These are phyloP conservation scores for Penicillium simplicissimum DNA, from an alignment of 495 filamentous ascomycete genomes.

Conservation along the genomic window DNA sequence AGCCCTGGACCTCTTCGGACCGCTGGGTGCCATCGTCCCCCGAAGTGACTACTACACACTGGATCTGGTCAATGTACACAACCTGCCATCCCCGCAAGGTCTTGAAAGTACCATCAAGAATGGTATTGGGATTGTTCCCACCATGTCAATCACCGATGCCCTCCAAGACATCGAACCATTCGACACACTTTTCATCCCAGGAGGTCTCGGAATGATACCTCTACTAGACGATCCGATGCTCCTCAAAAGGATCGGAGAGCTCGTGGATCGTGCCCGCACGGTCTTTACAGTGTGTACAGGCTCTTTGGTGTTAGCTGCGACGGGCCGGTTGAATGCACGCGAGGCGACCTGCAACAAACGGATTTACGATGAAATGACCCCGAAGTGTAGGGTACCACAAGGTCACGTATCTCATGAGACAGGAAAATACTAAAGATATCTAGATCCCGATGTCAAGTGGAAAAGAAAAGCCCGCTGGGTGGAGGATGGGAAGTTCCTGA, in stretches of 20 bases:
- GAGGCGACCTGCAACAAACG: slow-evolving; percentile 1
- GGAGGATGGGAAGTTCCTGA: neutral
- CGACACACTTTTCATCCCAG: neutral
- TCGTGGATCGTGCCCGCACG: neutral
- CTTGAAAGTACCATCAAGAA: slow-evolving; percentile 1
- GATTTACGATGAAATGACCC: neutral
- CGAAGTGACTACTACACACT: slow-evolving; percentile 7
- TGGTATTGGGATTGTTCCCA: neutral
- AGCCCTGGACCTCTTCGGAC: slow-evolving; percentile 6
- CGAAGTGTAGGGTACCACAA: neutral
- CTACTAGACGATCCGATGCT: neutral
- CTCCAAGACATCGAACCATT: neutral
- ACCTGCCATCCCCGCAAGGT: neutral
- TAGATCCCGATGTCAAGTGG: neutral
- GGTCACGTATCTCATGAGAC: neutral
- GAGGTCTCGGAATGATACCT: neutral
- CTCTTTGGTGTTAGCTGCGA: neutral
- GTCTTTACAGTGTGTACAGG: slow-evolving; percentile 2
- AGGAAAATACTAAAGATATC: neutral
- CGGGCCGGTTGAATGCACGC: neutral
- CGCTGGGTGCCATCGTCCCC: slow-evolving; percentile 3
- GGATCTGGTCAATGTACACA: slow-evolving; percentile 5
- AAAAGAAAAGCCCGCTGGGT: slow-evolving; percentile 2
- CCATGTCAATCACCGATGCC: neutral
- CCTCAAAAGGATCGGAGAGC: neutral